These are phyloP conservation scores for Solanum sejunctum DNA, from an alignment of 257 asterid species.

Conservation along the genomic window DNA sequence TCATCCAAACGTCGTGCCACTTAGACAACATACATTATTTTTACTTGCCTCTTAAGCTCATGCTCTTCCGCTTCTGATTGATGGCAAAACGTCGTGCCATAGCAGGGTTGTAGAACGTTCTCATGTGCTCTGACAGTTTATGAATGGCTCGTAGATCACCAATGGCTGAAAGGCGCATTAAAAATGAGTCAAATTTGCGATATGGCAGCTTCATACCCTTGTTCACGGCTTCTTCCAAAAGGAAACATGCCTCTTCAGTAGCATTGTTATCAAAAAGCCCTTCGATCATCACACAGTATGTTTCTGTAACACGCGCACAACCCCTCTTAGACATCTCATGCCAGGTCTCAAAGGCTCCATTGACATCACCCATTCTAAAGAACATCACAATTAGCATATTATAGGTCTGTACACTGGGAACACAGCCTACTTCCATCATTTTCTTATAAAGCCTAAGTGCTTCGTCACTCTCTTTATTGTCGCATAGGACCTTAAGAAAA, in stretches of 20 bases:
- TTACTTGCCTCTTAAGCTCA: constrained; percentile 60
- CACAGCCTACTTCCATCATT: constrained; percentile 52
- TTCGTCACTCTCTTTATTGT: constrained; percentile 47
- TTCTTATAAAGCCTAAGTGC: constrained; percentile 43
- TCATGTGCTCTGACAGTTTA: constrained; percentile 79
- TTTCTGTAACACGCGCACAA: constrained; percentile 56
- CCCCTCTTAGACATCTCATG: constrained; percentile 60
- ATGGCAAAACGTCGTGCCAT: constrained; percentile 85
- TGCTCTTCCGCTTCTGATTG: constrained; percentile 59
- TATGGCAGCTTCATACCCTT: constrained; percentile 69
- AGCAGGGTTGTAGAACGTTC: constrained; percentile 75
- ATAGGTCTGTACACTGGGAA: constrained; percentile 84
- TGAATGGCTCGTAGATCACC: constrained; percentile 74
- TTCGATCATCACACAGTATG: constrained; percentile 77
- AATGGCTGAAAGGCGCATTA: constrained; percentile 51
- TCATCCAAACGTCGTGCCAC: background rate
- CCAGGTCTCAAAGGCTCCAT: constrained; percentile 84
- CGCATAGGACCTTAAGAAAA: constrained; percentile 76
- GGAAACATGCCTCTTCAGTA: constrained; percentile 44
- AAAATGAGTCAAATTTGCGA: constrained; percentile 48
- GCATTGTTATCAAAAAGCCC: constrained; percentile 60
- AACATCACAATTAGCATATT: constrained; percentile 72
- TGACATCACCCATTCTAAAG: constrained; percentile 39
- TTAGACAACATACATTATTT: background rate
- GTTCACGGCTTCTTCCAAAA: constrained; percentile 53